Conservation (phyloP, 371 early-diverging fungal species). For the Dentiscutata heterogama region DNA sequence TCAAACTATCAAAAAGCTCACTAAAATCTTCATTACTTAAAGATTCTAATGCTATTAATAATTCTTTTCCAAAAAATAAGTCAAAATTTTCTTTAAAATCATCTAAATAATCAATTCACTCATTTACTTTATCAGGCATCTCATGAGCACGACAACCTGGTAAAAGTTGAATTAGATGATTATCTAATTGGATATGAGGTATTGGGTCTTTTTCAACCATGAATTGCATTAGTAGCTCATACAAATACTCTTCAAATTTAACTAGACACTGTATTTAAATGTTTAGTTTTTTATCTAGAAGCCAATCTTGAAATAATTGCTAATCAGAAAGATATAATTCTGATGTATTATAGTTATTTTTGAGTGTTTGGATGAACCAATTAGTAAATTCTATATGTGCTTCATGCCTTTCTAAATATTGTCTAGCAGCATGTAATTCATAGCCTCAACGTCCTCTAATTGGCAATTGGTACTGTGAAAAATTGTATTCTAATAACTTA, state of each 20-base stretch:
- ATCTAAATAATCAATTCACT: background rate
- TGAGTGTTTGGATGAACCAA: background rate
- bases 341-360: background rate
- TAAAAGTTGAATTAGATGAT: background rate
- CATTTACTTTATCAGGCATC: background rate
- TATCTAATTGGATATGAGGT: background rate
- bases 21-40: background rate
- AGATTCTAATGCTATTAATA: background rate
- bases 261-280: background rate
- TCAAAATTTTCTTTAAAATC: slow-evolving; percentile 10
- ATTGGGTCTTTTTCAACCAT: background rate
- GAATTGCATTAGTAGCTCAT: background rate
- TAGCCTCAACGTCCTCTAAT: background rate
- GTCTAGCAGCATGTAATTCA: background rate
- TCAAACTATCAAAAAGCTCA: background rate
- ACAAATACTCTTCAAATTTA: background rate
- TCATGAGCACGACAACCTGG: background rate
- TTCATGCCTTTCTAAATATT: background rate
- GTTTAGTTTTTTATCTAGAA: background rate
- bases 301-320: background rate
- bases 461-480: background rate
- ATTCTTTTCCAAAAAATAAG: background rate
- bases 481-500: background rate
- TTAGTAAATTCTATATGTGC: slow-evolving; percentile 6
- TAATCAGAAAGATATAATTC: background rate